These are phyloP conservation scores for Rosa chinensis DNA, from an alignment of 306 rosid genomes.

Conservation along the genomic window DNA sequence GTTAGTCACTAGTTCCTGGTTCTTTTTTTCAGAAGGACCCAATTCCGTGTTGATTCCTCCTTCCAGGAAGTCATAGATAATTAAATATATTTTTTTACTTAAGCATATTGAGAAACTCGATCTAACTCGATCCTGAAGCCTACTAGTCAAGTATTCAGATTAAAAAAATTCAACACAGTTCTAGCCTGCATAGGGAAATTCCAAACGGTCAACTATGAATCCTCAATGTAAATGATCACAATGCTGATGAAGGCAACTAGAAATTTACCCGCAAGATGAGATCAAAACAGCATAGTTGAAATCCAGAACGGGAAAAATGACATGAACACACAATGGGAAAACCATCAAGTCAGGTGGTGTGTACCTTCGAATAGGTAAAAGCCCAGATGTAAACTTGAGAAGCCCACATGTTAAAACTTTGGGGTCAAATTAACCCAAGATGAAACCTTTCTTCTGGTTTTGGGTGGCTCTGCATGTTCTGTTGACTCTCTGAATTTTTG, in stretches of 20 bases:
- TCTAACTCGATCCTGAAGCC: neutral
- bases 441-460: neutral
- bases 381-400: neutral
- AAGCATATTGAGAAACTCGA: too few relatives aligned
- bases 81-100: neutral
- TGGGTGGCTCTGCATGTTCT: neutral
- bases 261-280: neutral
- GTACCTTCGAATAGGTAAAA: neutral
- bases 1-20: neutral
- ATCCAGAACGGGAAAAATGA: neutral
- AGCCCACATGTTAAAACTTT: neutral
- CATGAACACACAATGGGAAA: neutral
- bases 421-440: neutral
- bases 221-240: neutral
- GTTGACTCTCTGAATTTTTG: neutral
- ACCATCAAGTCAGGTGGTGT: too few relatives aligned
- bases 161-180: neutral
- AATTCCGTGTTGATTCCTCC: neutral
- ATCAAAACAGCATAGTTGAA: neutral
- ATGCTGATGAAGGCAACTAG: neutral
- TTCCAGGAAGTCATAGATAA: neutral
- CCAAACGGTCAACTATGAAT: neutral
- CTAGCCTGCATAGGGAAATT: neutral
- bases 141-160: neutral
- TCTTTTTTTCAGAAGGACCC: neutral